Base-by-base conservation (phyloP, 129 eudicot genomes). In the Centrapalus pauciflorus region DNA sequence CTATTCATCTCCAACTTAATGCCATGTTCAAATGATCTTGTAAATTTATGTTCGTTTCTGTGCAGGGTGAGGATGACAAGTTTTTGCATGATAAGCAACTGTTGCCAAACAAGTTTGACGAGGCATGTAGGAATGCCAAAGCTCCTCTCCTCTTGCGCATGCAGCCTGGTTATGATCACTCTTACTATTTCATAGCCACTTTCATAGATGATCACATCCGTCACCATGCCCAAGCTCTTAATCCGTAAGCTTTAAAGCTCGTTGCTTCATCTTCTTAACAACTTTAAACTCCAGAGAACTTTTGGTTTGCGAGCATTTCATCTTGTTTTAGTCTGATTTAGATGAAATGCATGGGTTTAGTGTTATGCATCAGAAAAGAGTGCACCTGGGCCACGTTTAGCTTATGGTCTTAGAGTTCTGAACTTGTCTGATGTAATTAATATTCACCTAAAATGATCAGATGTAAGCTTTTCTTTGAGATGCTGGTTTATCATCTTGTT, bases 181-280 rank as follows among this genome's bases (percentile, higher is more conserved):
- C 99, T 7, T 94, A 82, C 70, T 86, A 57, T 51, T 94, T 94
- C 85, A 77, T 94, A 13, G 79, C 99, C 27, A 76, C 97, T 55
- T 94, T 94, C 81, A 89, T 94, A n/a, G 99, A 94, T 10, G 99
- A 94, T 45, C 99, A 94, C 78, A 86, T 94, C 66, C 87, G 83
- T 64, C 99, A 94, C 72, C 99, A 94, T 64, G 95, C 97, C 72
- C 99, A 94, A 76, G 97, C 99, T 50, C 77, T 94, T 69, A 89
- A 79, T 10, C 80, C 75, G 64, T 83, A 75, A 86, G 77, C 69
- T 26, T 30, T 43, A 24, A 43, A 67, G 67, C 73, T 61, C 40
- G n/a, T 14, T 10, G 27, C 27, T 60, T 67, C 66, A 50, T 32
- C 48, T 60, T 50, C 38, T 33, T 51, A 52, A 23, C 65, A 38